These are phyloP conservation scores for Fagus sylvatica DNA, from an alignment of 306 rosid genomes.

Conservation along the genomic window DNA sequence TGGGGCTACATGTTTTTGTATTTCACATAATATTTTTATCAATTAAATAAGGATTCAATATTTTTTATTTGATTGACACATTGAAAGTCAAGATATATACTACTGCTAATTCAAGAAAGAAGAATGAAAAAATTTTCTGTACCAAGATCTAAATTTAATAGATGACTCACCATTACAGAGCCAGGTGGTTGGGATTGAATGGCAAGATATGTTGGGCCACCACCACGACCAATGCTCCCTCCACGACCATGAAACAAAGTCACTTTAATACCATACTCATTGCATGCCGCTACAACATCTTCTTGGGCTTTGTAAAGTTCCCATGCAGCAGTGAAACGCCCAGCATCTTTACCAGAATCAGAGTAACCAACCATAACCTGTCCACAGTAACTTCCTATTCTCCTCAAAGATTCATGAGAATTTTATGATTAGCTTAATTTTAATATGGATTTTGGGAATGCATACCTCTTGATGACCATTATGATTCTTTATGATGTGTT, in stretches of 20 bases:
- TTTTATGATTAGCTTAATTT: neutral
- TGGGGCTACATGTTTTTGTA: neutral
- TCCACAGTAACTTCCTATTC: conserved; percentile 26
- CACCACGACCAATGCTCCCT: conserved; percentile 97
- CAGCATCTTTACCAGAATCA: conserved; percentile 98
- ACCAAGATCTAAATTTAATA: conserved; percentile 9
- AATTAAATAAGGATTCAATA: neutral
- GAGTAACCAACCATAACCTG: conserved; percentile 99
- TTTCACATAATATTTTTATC: neutral
- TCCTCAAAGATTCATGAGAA: conserved; percentile 20
- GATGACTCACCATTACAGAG: conserved; percentile 80
- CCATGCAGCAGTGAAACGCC: conserved; percentile 96
- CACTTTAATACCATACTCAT: conserved; percentile 80
- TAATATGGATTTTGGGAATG: conserved; percentile 2
- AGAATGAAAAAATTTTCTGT: conserved; percentile 12
- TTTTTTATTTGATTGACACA: neutral
- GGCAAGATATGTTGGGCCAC: conserved; percentile 95
- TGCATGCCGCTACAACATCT: conserved; percentile 93
- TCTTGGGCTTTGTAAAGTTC: conserved; percentile 98
- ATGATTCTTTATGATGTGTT: conserved; percentile 76
- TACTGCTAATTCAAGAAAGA: conserved; percentile 3
- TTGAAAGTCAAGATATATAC: neutral
- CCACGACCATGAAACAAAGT: conserved; percentile 96
- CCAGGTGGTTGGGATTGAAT: conserved; percentile 99
- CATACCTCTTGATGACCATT: conserved; percentile 89